Evolutionary conservation across 305 asterid species (phyloP).

Genomic region (Solanum hybrid): DNA sequence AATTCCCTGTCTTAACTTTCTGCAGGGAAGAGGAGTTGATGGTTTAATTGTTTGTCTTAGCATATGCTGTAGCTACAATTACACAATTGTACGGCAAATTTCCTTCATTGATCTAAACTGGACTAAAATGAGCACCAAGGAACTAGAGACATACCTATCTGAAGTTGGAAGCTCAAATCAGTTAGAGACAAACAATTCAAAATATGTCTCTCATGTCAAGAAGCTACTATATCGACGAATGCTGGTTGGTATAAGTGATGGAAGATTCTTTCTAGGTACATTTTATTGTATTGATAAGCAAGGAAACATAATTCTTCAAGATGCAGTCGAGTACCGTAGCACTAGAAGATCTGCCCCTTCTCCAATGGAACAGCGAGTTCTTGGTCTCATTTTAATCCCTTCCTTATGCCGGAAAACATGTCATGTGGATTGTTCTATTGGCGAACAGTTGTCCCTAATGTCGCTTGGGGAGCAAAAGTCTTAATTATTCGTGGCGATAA

Average conservation of each 20-base stretch:
- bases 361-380: slow-evolving; percentile 76
- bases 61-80: background rate
- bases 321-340: slow-evolving; percentile 85
- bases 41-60: background rate
- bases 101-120: background rate
- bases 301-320: slow-evolving; percentile 90
- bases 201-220: slow-evolving; percentile 36
- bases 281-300: slow-evolving; percentile 89
- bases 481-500: background rate
- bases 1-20: background rate
- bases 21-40: background rate
- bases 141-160: background rate
- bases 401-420: slow-evolving; percentile 66
- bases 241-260: slow-evolving; percentile 73
- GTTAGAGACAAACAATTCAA: slow-evolving; percentile 21
- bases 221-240: slow-evolving; percentile 49
- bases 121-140: background rate
- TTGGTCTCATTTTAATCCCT: slow-evolving; percentile 87
- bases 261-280: slow-evolving; percentile 66
- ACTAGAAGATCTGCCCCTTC: slow-evolving; percentile 61
- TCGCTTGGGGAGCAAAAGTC: slow-evolving; percentile 25
- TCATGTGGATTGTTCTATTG: slow-evolving; percentile 70
- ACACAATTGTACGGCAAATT: background rate
- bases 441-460: slow-evolving; percentile 56
- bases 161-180: slow-evolving; percentile 24